Percentiles rank a stretch among this genome's conserved stretches.
phyloP scores from a whole-genome alignment of 805 yeast genomes.

The Cyberlindnera euphorbiae region DNA sequence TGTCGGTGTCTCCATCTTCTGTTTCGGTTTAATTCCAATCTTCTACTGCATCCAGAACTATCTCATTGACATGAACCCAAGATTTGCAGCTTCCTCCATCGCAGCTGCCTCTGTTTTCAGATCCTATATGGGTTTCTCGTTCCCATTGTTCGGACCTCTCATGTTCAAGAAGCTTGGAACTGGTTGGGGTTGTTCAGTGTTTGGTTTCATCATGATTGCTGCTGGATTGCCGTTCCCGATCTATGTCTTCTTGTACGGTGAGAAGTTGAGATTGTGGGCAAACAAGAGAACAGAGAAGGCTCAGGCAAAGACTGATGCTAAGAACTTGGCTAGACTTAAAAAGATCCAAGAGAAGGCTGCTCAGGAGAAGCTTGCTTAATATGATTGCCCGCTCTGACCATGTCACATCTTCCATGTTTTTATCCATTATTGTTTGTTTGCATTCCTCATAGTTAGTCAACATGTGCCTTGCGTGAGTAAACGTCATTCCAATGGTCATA shows the following conservation, averaged over 20 bases:
- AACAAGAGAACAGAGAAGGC: slow-evolving; percentile 43
- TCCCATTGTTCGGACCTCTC: slow-evolving; percentile 59
- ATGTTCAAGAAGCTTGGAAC: slow-evolving; percentile 56
- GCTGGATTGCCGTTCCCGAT: slow-evolving; percentile 68
- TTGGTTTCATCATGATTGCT: slow-evolving; percentile 50
- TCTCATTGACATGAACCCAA: slow-evolving; percentile 65
- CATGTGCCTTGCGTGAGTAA: no score
- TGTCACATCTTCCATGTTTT: no score
- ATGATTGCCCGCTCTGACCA: neutral
- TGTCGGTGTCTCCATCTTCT: slow-evolving; percentile 57
- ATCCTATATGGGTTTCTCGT: slow-evolving; percentile 61
- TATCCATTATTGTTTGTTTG: no score
- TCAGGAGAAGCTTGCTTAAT: slow-evolving; percentile 1
- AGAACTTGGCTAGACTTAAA: slow-evolving; percentile 33
- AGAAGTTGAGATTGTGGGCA: slow-evolving; percentile 52
- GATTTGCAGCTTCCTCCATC: slow-evolving; percentile 62
- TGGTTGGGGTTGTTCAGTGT: slow-evolving; percentile 68
- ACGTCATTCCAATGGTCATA: no score
- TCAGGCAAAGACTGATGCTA: slow-evolving; percentile 43
- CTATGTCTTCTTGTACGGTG: slow-evolving; percentile 52
- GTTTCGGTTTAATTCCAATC: slow-evolving; percentile 55
- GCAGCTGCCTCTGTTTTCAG: slow-evolving; percentile 68
- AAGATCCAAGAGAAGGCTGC: slow-evolving; percentile 13
- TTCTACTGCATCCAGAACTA: slow-evolving; percentile 67
- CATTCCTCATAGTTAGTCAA: no score